phyloP scores from a whole-genome alignment of 2,329 filamentous ascomycete genomes.

The Penicillium sp. region DNA sequence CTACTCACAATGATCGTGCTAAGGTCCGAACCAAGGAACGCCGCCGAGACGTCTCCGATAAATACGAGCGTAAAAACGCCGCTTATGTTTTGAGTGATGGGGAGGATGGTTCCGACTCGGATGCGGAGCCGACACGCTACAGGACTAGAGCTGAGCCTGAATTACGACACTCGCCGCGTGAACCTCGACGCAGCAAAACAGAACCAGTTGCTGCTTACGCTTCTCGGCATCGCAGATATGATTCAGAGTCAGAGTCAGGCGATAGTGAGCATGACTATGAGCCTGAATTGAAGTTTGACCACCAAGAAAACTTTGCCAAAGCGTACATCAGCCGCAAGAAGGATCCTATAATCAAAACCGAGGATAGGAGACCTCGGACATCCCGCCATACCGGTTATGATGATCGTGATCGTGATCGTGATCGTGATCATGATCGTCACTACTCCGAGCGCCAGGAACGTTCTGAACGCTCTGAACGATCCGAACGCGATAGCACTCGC shows the following conservation, averaged over 20 bases:
- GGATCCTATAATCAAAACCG: constrained; percentile 23
- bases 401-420: constrained; percentile 22
- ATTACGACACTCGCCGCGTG: constrained; percentile 22
- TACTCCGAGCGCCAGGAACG: constrained; percentile 31
- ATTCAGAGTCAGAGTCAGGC: constrained; percentile 20
- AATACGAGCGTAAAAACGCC: constrained; percentile 27
- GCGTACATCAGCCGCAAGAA: constrained; percentile 36
- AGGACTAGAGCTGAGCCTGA: constrained; percentile 16
- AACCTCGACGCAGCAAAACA: constrained; percentile 16
- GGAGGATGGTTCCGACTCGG: constrained; percentile 34
- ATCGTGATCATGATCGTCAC: constrained; percentile 21
- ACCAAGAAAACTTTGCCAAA: constrained; percentile 26
- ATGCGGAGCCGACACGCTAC: constrained; percentile 13
- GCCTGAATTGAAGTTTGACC: constrained; percentile 29
- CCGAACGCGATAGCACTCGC: constrained; percentile 18
- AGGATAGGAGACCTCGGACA: constrained; percentile 24
- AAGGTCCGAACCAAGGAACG: constrained; percentile 43
- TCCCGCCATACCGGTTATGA: constrained; percentile 29
- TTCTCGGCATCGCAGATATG: constrained; percentile 16
- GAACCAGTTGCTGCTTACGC: constrained; percentile 16
- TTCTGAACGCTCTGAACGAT: no score
- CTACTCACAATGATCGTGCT: constrained; percentile 30
- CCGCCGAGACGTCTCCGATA: constrained; percentile 37
- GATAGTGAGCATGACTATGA: constrained; percentile 23
- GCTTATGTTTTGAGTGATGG: constrained; percentile 24